A percentile compares a stretch with the other conserved stretches of the same genome.
Evolutionary conservation across 257 asterid genomes (phyloP).

Genomic region (Petunia axillaris): DNA sequence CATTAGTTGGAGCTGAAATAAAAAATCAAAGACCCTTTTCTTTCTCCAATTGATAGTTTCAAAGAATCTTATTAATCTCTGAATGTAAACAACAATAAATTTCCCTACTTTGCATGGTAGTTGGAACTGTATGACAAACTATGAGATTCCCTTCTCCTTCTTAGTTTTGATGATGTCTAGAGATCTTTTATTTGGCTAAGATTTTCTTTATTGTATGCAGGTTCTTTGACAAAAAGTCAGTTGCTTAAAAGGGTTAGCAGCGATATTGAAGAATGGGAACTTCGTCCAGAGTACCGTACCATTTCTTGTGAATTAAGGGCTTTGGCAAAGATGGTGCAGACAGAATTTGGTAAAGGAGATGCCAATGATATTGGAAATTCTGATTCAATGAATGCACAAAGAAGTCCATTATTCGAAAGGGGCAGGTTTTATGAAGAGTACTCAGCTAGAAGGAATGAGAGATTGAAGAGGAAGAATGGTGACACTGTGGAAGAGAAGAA

Average conservation of each 20-base stretch:
- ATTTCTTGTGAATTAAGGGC: conserved; percentile 76
- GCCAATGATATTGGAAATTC: conserved; percentile 21
- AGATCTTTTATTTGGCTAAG: not conserved
- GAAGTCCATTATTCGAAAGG: conserved; percentile 74
- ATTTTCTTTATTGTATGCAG: conserved; percentile 32
- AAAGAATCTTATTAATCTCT: not conserved
- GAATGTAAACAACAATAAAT: not conserved
- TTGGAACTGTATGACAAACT: not conserved
- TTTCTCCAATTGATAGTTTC: not conserved
- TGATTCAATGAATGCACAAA: conserved; percentile 22
- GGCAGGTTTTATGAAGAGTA: conserved; percentile 90
- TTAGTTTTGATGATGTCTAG: not conserved
- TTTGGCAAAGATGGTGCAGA: conserved; percentile 70
- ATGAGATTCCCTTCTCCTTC: not conserved
- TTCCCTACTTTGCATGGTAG: not conserved
- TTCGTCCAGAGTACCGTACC: conserved; percentile 69
- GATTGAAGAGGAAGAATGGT: conserved; percentile 81
- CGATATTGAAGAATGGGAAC: conserved; percentile 39
- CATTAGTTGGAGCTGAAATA: not conserved
- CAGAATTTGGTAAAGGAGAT: conserved; percentile 50
- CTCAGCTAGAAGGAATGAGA: conserved; percentile 80
- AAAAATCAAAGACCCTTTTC: not conserved
- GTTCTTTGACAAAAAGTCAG: conserved; percentile 64
- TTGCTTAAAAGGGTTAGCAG: conserved; percentile 44
- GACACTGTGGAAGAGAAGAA: conserved; percentile 59